Percentiles rank a stretch among this genome's conserved stretches.
Evolutionary conservation across 306 rosid genomes (phyloP).

Genomic region (Amphicarpaea edgeworthii): DNA sequence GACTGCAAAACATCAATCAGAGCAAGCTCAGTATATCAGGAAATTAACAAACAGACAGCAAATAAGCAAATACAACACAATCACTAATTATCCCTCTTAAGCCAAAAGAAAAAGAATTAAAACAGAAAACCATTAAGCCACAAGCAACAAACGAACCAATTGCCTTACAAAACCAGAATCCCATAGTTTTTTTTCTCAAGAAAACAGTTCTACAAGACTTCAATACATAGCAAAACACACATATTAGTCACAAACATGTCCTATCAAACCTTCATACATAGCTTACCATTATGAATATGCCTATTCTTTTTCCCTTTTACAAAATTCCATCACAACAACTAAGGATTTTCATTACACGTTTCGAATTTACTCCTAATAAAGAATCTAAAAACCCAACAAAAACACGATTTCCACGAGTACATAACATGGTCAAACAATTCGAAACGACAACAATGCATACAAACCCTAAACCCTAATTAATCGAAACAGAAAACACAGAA

Average conservation of each 20-base stretch:
- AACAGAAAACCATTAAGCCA: slow-evolving; percentile 4
- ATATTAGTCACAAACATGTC: background rate
- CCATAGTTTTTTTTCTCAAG: background rate
- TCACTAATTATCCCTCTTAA: background rate
- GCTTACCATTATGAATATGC: background rate
- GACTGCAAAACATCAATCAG: slow-evolving; percentile 68
- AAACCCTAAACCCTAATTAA: background rate
- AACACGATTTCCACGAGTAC: background rate
- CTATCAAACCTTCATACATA: slow-evolving; percentile 6
- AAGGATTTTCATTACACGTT: background rate
- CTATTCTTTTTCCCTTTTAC: background rate
- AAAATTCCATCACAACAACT: background rate
- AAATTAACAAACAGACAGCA: slow-evolving; percentile 11
- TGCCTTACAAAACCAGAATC: background rate
- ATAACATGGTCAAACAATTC: slow-evolving; percentile 9
- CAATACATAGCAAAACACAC: background rate
- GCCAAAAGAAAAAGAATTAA: background rate
- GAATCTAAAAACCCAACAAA: slow-evolving; percentile 2
- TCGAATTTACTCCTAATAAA: slow-evolving; percentile 1
- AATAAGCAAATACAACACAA: background rate
- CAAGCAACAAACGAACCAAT: slow-evolving; percentile 3
- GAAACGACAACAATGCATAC: background rate
- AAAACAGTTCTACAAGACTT: background rate
- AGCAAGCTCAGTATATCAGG: slow-evolving; percentile 38
- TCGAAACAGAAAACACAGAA: background rate